Evolutionary conservation across 805 yeast species (phyloP), one percentile per base, ranked within the genome.

Genomic region (Monosporozyma unispora): DNA sequence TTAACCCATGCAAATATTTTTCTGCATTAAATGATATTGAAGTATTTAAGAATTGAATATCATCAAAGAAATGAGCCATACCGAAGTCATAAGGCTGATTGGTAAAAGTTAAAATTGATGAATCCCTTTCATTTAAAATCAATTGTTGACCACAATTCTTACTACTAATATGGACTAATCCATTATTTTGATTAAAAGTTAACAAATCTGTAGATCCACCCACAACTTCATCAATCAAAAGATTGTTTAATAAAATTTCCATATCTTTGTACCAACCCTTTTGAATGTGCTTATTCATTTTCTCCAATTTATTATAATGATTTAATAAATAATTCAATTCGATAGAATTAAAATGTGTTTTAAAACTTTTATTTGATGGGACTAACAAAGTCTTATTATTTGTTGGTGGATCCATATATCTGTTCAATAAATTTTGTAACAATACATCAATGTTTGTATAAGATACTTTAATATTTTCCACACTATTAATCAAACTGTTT

Each of bases 1-100:
- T 75, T 42, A 81, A 61, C 0, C 86, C 88, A 47, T 77, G 68
- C 2, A 84, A 62, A 55, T 79, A 76, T 58, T 80, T 82, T 54
- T 80, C 72, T 0, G 79, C 77, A 29, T 79, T 79, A 56, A 79
- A 77, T 1, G 52, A 54, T 18, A 77, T 48, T 1, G 49, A 31
- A 0, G 53, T 62, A 25, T 54, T 49, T 27, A 66, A 46, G 12
- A 67, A 54, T 16, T 63, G 46, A 7, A 67, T 48, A 14, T 64
- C 54, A 21, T 71, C 66, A 57, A 76, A 79, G 21, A 74, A 55
- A 58, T 81, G 83, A 1, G 76, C 59, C 0, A 82, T 47, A 0
- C 81, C 82, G 55, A 76, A 72, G 2, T 71, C 58, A 5, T 77
- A 67, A 0, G 80, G 49, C 11, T 69, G 60, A 54, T 78, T 78